Conservation (phyloP, 345 rosid species). For the Brassica juncea region DNA sequence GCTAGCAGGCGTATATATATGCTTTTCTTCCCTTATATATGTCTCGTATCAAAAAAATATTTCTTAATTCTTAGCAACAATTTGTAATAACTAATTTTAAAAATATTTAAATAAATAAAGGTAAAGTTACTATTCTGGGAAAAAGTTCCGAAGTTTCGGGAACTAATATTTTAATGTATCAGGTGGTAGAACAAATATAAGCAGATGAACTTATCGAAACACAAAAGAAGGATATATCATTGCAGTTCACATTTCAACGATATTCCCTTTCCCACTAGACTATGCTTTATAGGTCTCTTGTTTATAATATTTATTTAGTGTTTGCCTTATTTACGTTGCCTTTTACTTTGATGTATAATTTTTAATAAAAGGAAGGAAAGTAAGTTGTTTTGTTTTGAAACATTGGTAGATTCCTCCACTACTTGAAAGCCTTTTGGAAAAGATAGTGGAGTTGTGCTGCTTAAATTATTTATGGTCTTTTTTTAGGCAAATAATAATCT, state of each 20-base stretch:
- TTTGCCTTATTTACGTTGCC: slow-evolving; percentile 32
- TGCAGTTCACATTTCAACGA: slow-evolving; percentile 16
- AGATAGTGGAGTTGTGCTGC: slow-evolving; percentile 39
- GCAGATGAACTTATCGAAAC: slow-evolving; percentile 31
- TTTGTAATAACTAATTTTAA: too few species aligned
- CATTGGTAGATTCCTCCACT: slow-evolving; percentile 43
- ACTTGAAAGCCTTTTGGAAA: slow-evolving; percentile 19
- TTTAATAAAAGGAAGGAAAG: slow-evolving; percentile 13
- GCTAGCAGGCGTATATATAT: background rate
- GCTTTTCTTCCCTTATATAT: background rate
- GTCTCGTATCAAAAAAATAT: background rate
- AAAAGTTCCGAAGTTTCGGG: slow-evolving; percentile 37
- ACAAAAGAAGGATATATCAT: slow-evolving; percentile 20
- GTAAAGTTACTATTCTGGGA: background rate
- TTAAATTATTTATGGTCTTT: slow-evolving; percentile 15
- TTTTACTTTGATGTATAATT: slow-evolving; percentile 11
- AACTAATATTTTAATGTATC: slow-evolving; percentile 38
- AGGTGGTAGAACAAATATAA: slow-evolving; percentile 44
- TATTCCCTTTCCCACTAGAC: slow-evolving; percentile 38
- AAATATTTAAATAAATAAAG: too few species aligned
- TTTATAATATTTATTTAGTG: slow-evolving; percentile 33
- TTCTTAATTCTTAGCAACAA: too few species aligned
- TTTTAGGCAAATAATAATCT: slow-evolving; percentile 5
- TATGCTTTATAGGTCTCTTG: slow-evolving; percentile 18
- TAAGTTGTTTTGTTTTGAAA: slow-evolving; percentile 32